Evolutionary conservation across 164 flowering plant genomes (phyloP).

Genomic region (Nymphaea thermarum): DNA sequence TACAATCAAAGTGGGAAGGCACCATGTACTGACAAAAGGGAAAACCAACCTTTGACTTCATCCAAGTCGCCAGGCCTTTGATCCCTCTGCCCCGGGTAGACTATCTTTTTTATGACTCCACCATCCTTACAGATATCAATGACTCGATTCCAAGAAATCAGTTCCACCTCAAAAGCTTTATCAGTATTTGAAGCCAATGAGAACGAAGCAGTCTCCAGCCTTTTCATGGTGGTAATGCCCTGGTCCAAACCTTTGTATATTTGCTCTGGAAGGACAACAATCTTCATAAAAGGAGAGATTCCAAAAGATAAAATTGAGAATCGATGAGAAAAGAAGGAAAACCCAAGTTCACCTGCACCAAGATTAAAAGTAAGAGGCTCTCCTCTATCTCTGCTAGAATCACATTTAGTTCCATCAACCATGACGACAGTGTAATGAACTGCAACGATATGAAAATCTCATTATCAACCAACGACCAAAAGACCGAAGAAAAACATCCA

Average conservation of each 20-base stretch:
- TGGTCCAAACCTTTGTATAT: conserved; percentile 34
- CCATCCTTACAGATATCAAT: conserved; percentile 62
- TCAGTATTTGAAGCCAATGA: conserved; percentile 42
- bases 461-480: background rate
- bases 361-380: conserved; percentile 40
- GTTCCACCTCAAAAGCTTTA: conserved; percentile 55
- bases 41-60: conserved; percentile 53
- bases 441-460: conserved; percentile 10
- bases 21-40: background rate
- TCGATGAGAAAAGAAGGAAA: background rate
- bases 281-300: background rate
- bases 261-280: conserved; percentile 24
- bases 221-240: conserved; percentile 54
- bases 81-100: conserved; percentile 31
- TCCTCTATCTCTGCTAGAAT: conserved; percentile 33
- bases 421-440: conserved; percentile 51
- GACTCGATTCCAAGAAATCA: conserved; percentile 53
- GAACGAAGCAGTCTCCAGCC: conserved; percentile 54
- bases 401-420: conserved; percentile 46
- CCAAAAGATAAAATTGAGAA: background rate
- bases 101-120: conserved; percentile 53
- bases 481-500: background rate
- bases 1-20: background rate
- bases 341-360: conserved; percentile 33
- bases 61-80: conserved; percentile 52